These are phyloP conservation scores for Carex parvula DNA, from an alignment of 176 grass and related monocot genomes.

Conservation along the genomic window DNA sequence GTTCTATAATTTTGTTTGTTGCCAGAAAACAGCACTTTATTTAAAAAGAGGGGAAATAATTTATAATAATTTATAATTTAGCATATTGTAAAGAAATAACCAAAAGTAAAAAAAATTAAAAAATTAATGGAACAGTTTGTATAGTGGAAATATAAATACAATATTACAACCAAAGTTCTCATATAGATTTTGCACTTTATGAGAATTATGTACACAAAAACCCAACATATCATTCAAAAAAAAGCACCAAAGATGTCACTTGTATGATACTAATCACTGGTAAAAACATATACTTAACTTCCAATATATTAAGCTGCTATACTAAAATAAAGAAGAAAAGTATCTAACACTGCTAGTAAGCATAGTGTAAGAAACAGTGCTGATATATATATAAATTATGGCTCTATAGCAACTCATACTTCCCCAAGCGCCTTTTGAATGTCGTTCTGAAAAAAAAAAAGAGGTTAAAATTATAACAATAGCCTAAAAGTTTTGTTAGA, in stretches of 20 bases:
- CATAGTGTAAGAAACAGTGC: not conserved
- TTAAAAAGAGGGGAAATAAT: not conserved
- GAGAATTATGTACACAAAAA: slow-evolving; percentile 8
- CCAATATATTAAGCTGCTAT: not conserved
- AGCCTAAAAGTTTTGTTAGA: not conserved
- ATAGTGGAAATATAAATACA: not conserved
- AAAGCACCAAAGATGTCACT: not conserved
- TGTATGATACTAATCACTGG: not conserved
- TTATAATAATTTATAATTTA: not conserved
- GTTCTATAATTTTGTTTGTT: not conserved
- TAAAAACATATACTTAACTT: not conserved
- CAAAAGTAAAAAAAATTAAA: not conserved
- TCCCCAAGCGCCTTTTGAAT: slow-evolving; percentile 63
- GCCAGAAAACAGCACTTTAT: not conserved
- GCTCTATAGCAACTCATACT: not conserved
- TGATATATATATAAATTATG: not conserved
- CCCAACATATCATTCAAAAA: not conserved
- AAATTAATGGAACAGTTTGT: not conserved
- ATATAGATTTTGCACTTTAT: not conserved
- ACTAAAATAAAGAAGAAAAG: not conserved
- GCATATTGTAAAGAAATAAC: not conserved
- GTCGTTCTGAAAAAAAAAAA: slow-evolving; percentile 56
- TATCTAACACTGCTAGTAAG: not conserved
- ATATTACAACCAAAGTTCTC: not conserved
- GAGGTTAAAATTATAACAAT: slow-evolving; percentile 23